These are phyloP conservation scores for Starmerella powellii DNA, from an alignment of 805 yeast genomes.

Conservation along the genomic window DNA sequence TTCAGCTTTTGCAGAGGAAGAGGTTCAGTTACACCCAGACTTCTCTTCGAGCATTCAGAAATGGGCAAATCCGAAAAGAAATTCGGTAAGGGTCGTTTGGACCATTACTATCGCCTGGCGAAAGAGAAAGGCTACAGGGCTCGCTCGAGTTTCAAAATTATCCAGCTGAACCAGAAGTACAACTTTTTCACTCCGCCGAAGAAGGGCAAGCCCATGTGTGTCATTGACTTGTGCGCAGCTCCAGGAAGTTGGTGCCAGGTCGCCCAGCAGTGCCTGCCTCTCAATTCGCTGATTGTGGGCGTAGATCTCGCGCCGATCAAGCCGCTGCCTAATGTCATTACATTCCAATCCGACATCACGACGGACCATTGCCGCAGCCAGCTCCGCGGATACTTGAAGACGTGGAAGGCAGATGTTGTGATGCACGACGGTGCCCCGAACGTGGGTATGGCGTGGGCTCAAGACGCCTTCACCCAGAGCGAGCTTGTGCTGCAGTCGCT, in stretches of 20 bases:
- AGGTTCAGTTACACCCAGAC: too few species aligned
- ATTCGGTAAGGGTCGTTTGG: conserved; percentile 97
- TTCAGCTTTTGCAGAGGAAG: conserved; percentile 1
- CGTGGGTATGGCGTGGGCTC: conserved; percentile 99
- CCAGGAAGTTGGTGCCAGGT: conserved; percentile 99
- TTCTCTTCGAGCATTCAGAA: too few species aligned
- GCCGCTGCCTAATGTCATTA: conserved; percentile 85
- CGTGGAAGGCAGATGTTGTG: conserved; percentile 98
- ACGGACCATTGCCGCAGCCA: conserved; percentile 95
- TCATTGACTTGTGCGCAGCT: conserved; percentile 96
- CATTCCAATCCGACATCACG: conserved; percentile 94
- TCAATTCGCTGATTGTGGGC: conserved; percentile 87
- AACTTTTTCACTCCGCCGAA: conserved; percentile 91
- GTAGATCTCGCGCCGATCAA: conserved; percentile 98
- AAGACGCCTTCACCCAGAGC: conserved; percentile 97
- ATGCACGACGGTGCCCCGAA: conserved; percentile 99
- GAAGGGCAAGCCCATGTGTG: conserved; percentile 52
- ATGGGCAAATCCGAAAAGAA: conserved; percentile 94
- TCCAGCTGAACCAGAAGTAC: conserved; percentile 91
- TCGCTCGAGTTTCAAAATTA: conserved; percentile 91
- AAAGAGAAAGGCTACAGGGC: conserved; percentile 98
- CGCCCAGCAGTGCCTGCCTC: conserved; percentile 84
- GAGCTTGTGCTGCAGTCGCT: conserved; percentile 89
- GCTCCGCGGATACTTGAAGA: conserved; percentile 88
- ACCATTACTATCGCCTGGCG: conserved; percentile 89